These are phyloP conservation scores for Turritis glabra DNA, from an alignment of 345 rosid genomes.

Conservation along the genomic window DNA sequence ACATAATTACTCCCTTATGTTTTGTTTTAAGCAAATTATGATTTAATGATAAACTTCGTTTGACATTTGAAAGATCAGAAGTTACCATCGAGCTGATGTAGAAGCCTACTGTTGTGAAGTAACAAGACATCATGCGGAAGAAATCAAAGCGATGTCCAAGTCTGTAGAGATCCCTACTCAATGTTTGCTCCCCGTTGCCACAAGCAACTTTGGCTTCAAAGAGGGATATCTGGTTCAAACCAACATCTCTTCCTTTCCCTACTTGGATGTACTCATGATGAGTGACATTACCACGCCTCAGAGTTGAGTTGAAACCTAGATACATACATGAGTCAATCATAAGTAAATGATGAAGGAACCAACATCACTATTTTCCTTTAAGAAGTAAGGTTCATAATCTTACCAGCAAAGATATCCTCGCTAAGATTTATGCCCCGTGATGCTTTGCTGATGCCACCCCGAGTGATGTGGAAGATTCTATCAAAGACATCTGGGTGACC, in stretches of 20 bases:
- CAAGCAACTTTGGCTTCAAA: constrained; percentile 99
- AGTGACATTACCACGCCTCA: constrained; percentile 91
- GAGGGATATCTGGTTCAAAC: constrained; percentile 93
- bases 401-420: constrained; percentile 99
- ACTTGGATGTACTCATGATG: constrained; percentile 99
- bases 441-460: constrained; percentile 98
- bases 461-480: constrained; percentile 89
- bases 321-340: constrained; percentile 3
- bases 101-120: constrained; percentile 86
- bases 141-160: constrained; percentile 97
- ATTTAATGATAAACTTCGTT: constrained; percentile 7
- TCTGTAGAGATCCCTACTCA: constrained; percentile 92
- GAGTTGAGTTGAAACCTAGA: constrained; percentile 89
- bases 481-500: constrained; percentile 98
- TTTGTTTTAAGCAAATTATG: not conserved
- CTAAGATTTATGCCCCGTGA: constrained; percentile 94
- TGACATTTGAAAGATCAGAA: constrained; percentile 22
- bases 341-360: constrained; percentile 13
- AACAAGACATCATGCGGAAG: constrained; percentile 92
- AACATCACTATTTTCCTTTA: not conserved
- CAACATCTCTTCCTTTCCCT: constrained; percentile 99
- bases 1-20: not conserved
- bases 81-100: constrained; percentile 90
- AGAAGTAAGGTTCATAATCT: constrained; percentile 17
- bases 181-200: constrained; percentile 94